Evolutionary conservation across 1,284 basidiomycete genomes (phyloP).

Genomic region (Fomitiporia mediterranea): DNA sequence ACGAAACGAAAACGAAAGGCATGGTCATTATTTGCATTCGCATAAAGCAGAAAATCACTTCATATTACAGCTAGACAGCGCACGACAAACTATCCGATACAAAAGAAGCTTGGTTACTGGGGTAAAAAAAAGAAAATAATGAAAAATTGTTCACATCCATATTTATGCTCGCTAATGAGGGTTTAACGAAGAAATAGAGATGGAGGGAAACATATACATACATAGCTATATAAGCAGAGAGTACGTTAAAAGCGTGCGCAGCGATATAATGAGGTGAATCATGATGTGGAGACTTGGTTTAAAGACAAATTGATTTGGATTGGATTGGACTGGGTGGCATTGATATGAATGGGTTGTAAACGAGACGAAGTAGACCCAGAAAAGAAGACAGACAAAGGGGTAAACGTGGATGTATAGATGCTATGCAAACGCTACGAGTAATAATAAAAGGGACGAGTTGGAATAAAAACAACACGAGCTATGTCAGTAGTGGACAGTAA

Average conservation of each 20-base stretch:
- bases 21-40: not conserved
- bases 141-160: constrained; percentile 12
- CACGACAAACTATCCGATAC: constrained; percentile 14
- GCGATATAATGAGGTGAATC: not conserved
- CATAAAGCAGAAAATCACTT: not conserved
- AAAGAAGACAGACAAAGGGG: not conserved
- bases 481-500: constrained; percentile 11
- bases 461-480: not conserved
- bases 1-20: not conserved
- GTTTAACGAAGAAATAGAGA: constrained; percentile 3
- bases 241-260: constrained; percentile 10
- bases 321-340: constrained; percentile 1
- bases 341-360: constrained; percentile 2
- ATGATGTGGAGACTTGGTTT: not conserved
- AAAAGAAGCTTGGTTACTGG: not conserved
- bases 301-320: not conserved
- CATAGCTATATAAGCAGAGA: constrained; percentile 13
- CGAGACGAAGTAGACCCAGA: constrained; percentile 2
- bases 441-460: not conserved
- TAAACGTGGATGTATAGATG: not conserved
- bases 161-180: constrained; percentile 8
- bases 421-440: constrained; percentile 15
- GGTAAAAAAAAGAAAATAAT: not conserved
- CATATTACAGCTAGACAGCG: not conserved
- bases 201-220: constrained; percentile 14